Evolutionary conservation across 768 basidiomycete genomes (phyloP).

Genomic region (Galerina sulciceps): DNA sequence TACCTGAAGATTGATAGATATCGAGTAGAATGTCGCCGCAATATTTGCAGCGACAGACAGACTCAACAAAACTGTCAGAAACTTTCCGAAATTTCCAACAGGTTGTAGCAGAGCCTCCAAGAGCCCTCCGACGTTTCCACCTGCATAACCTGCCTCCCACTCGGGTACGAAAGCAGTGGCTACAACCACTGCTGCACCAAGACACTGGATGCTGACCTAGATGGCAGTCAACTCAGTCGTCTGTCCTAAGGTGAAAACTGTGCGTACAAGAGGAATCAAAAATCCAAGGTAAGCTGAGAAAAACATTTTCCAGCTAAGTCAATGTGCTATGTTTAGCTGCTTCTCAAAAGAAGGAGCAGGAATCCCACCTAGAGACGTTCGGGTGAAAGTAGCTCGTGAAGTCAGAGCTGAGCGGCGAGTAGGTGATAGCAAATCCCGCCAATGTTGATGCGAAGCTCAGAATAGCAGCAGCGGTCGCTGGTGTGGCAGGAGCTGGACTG

Average conservation of each 20-base stretch:
- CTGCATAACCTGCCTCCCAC: conserved; percentile 63
- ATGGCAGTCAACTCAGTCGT: neutral
- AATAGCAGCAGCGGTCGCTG: conserved; percentile 58
- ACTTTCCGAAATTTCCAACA: conserved; percentile 72
- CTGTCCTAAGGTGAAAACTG: neutral
- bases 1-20: conserved; percentile 74
- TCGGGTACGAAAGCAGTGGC: conserved; percentile 57
- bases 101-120: conserved; percentile 75
- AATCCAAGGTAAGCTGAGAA: conserved; percentile 73
- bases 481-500: conserved; percentile 47
- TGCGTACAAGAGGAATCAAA: conserved; percentile 55
- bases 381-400: conserved; percentile 74
- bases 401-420: conserved; percentile 64
- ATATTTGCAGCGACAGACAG: conserved; percentile 84
- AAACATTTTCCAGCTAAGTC: conserved; percentile 63
- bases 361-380: conserved; percentile 54
- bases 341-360: neutral
- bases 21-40: conserved; percentile 82
- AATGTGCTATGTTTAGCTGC: neutral
- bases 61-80: conserved; percentile 80
- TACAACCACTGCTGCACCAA: conserved; percentile 70
- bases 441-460: conserved; percentile 72
- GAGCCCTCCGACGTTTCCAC: conserved; percentile 71
- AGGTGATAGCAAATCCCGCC: conserved; percentile 76
- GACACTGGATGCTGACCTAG: conserved; percentile 46